Evolutionary conservation across 148 eudicot species (phyloP).

Genomic region (Rhododendron simsii): DNA sequence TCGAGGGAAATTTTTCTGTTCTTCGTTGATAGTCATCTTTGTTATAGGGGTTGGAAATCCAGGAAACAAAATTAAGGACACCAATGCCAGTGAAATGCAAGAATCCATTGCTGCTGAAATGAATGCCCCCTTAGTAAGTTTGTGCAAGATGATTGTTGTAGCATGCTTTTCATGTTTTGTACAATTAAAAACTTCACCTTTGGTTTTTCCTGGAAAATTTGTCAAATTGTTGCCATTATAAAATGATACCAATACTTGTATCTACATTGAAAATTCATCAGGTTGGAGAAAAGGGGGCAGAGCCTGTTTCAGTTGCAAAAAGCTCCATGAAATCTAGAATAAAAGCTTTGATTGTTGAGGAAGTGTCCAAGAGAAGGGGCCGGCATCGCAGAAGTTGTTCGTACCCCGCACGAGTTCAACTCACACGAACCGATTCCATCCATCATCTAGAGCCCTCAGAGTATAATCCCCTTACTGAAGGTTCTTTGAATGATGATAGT

Average conservation of each 20-base stretch:
- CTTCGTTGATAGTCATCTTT: neutral
- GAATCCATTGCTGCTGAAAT: slow-evolving; percentile 2
- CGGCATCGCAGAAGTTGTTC: slow-evolving; percentile 61
- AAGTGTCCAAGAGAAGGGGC: slow-evolving; percentile 44
- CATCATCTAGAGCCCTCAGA: slow-evolving; percentile 13
- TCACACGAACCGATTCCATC: slow-evolving; percentile 10
- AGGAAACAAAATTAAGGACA: slow-evolving; percentile 9
- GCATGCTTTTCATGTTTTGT: neutral
- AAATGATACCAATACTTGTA: neutral
- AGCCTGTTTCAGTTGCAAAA: slow-evolving; percentile 27
- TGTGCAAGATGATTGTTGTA: neutral
- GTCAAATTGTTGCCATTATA: neutral
- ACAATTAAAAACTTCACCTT: neutral
- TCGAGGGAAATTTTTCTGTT: neutral
- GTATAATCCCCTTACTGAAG: neutral
- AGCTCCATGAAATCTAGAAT: slow-evolving; percentile 56
- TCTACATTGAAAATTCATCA: slow-evolving; percentile 17
- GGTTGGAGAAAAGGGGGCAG: slow-evolving; percentile 24
- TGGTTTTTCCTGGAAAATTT: neutral
- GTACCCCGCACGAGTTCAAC: slow-evolving; percentile 32
- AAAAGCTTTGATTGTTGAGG: slow-evolving; percentile 47
- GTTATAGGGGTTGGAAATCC: slow-evolving; percentile 15
- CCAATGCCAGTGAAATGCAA: slow-evolving; percentile 10
- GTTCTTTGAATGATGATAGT: neutral
- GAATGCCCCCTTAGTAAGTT: slow-evolving; percentile 18